Conservation (phyloP, 805 yeast species). For the Candida morakotiae region DNA sequence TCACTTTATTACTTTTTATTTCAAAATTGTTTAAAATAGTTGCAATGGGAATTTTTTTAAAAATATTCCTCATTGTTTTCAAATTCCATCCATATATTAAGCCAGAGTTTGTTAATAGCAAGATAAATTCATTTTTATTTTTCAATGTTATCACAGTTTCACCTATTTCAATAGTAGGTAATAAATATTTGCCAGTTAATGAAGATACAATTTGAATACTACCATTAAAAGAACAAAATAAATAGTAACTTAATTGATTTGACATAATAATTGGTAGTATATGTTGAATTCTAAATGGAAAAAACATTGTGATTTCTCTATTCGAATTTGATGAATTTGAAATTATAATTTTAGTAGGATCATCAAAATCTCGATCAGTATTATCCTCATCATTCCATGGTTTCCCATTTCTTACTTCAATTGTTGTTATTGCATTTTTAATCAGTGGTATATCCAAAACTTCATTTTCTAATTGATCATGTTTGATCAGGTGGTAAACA, state of each 20-base stretch:
- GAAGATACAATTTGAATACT: constrained; percentile 43
- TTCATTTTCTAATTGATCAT: constrained; percentile 11
- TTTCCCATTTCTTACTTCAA: constrained; percentile 42
- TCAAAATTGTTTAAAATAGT: constrained; percentile 42
- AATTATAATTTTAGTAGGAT: constrained; percentile 43
- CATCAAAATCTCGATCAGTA: constrained; percentile 41
- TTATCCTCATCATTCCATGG: constrained; percentile 38
- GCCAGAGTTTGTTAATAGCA: constrained; percentile 50
- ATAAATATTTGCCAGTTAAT: constrained; percentile 39
- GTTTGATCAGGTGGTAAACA: constrained; percentile 29
- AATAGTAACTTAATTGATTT: constrained; percentile 40
- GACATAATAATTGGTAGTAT: constrained; percentile 35
- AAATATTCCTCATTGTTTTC: constrained; percentile 22
- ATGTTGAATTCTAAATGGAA: constrained; percentile 47
- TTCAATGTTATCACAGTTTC: constrained; percentile 36
- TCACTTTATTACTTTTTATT: constrained; percentile 9
- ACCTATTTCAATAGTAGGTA: constrained; percentile 53
- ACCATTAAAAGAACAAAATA: constrained; percentile 58
- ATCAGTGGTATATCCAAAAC: constrained; percentile 3
- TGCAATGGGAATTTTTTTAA: constrained; percentile 48
- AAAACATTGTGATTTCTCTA: constrained; percentile 34
- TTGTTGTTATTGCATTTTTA: constrained; percentile 22
- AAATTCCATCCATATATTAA: constrained; percentile 50
- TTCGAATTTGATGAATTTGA: constrained; percentile 26
- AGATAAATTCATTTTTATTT: constrained; percentile 27